Percentiles rank a stretch among this genome's conserved stretches.
These are phyloP conservation scores for Hordeum vulgare DNA, from an alignment of 176 grass and related monocot species.

Conservation along the genomic window DNA sequence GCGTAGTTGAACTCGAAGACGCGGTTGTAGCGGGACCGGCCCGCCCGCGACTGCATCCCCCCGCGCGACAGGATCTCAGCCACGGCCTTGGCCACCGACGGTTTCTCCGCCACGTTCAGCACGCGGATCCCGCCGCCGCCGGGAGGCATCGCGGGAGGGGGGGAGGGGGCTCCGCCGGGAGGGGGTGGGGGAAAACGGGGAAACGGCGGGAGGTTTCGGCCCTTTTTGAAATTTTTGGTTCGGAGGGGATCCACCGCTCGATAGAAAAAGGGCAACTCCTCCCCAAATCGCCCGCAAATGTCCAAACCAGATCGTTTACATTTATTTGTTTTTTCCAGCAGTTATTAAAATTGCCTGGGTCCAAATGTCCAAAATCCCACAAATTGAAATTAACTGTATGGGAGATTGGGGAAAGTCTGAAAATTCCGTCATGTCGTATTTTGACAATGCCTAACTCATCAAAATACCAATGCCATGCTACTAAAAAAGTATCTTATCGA, in stretches of 20 bases:
- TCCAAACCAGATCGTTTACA: too few relatives aligned
- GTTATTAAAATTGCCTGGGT: too few relatives aligned
- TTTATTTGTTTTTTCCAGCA: too few relatives aligned
- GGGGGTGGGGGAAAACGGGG: not conserved
- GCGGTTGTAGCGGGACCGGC: slow-evolving; percentile 81
- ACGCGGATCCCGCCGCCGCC: slow-evolving; percentile 55
- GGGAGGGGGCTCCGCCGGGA: not conserved
- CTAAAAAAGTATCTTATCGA: too few relatives aligned
- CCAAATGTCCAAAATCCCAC: too few relatives aligned
- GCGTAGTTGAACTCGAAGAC: slow-evolving; percentile 83
- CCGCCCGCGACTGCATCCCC: slow-evolving; percentile 54
- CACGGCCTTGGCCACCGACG: slow-evolving; percentile 86
- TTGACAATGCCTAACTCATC: too few relatives aligned
- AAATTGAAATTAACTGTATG: too few relatives aligned
- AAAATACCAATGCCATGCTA: too few relatives aligned
- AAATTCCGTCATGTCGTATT: too few relatives aligned
- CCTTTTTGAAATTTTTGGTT: slow-evolving; percentile 26
- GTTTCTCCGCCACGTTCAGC: slow-evolving; percentile 95
- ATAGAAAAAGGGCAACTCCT: too few relatives aligned
- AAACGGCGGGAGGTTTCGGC: slow-evolving; percentile 32
- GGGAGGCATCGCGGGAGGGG: slow-evolving; percentile 17
- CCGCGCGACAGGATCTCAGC: slow-evolving; percentile 80
- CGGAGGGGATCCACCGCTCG: not conserved
- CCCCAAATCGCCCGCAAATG: too few relatives aligned
- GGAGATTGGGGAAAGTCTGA: too few relatives aligned